Conservation (phyloP, 352 stramenopile species). For the Globisporangium yorkense region DNA sequence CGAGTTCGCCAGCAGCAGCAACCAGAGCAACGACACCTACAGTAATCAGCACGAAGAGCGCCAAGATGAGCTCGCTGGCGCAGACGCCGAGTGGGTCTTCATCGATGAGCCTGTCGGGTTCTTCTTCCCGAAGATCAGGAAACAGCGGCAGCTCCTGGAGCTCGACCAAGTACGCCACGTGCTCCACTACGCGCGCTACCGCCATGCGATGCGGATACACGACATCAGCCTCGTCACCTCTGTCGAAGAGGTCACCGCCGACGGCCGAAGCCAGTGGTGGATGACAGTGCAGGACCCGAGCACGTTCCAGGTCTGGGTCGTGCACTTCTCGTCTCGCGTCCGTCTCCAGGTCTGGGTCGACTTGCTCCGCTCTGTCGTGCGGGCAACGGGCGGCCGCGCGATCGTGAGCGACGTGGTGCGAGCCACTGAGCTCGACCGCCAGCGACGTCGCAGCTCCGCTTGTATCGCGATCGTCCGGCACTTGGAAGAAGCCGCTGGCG, state of each 20-base stretch:
- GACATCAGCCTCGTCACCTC: slow-evolving; percentile 57
- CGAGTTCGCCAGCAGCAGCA: background rate
- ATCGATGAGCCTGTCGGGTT: slow-evolving; percentile 51
- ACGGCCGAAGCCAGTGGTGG: slow-evolving; percentile 37
- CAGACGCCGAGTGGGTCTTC: slow-evolving; percentile 45
- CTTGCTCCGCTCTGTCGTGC: slow-evolving; percentile 31
- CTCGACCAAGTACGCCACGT: slow-evolving; percentile 57
- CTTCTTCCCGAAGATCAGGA: slow-evolving; percentile 37
- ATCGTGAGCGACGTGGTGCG: slow-evolving; percentile 41
- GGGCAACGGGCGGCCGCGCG: slow-evolving; percentile 20
- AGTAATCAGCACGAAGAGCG: slow-evolving; percentile 4
- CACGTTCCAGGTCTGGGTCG: slow-evolving; percentile 51
- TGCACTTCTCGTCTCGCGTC: slow-evolving; percentile 43
- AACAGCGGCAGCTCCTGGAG: slow-evolving; percentile 33
- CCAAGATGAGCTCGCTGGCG: background rate
- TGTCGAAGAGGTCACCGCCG: slow-evolving; percentile 34
- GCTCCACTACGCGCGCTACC: slow-evolving; percentile 51
- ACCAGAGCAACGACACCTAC: slow-evolving; percentile 8
- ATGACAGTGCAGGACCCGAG: slow-evolving; percentile 59
- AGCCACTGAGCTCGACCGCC: slow-evolving; percentile 9
- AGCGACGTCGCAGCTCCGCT: slow-evolving; percentile 1
- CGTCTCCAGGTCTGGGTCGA: slow-evolving; percentile 37
- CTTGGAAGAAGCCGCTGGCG: background rate
- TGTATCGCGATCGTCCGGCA: background rate
- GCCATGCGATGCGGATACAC: slow-evolving; percentile 42